phyloP scores from a whole-genome alignment of 768 basidiomycete species.

The Tricholoma bakamatsutake region DNA sequence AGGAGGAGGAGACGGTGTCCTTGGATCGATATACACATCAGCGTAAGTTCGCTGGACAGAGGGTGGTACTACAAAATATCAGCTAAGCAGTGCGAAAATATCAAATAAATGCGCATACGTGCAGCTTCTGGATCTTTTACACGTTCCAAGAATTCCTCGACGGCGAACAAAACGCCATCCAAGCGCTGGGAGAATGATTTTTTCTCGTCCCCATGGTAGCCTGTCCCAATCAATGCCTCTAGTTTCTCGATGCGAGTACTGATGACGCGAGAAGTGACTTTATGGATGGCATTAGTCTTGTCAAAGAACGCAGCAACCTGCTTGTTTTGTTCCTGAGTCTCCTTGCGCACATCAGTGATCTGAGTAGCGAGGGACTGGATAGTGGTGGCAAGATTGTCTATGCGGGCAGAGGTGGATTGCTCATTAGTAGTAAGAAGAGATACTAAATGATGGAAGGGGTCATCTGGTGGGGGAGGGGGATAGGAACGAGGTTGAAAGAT shows the following conservation, averaged over 20 bases:
- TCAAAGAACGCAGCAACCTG: slow-evolving; percentile 7
- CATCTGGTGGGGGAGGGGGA: neutral
- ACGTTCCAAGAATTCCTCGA: slow-evolving; percentile 18
- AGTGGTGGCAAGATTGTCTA: slow-evolving; percentile 7
- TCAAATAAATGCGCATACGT: slow-evolving; percentile 1
- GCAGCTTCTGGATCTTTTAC: slow-evolving; percentile 17
- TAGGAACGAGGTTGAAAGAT: neutral
- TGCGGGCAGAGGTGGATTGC: slow-evolving; percentile 1
- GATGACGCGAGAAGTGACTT: slow-evolving; percentile 6
- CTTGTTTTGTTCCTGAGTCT: slow-evolving; percentile 6
- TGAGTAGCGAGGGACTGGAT: slow-evolving; percentile 8
- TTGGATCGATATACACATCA: neutral
- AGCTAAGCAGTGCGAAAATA: neutral
- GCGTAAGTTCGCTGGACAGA: neutral
- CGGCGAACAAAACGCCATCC: slow-evolving; percentile 14
- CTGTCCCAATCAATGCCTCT: slow-evolving; percentile 14
- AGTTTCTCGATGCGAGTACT: slow-evolving; percentile 11
- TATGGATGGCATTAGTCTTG: slow-evolving; percentile 6
- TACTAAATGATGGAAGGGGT: neutral
- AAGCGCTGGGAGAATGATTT: slow-evolving; percentile 12
- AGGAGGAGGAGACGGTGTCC: neutral
- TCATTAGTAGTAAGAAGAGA: slow-evolving; percentile 1
- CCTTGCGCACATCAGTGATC: slow-evolving; percentile 4
- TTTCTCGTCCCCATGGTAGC: slow-evolving; percentile 9
- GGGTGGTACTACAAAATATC: neutral